Conservation (phyloP, 352 stramenopile genomes). For the Sclerospora graminicola region DNA sequence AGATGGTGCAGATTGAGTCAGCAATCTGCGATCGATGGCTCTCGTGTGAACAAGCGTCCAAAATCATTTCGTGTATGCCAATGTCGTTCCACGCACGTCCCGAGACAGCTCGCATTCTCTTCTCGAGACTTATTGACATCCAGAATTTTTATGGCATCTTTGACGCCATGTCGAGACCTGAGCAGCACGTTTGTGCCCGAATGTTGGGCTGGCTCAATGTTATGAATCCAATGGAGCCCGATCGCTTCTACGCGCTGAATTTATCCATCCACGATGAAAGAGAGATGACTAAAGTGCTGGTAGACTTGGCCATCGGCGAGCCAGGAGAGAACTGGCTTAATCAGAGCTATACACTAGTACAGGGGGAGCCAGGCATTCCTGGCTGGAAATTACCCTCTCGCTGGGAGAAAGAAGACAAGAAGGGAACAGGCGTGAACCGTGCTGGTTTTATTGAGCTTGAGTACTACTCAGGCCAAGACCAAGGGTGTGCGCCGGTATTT, state of each 20-base stretch:
- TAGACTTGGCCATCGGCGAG: slow-evolving; percentile 65
- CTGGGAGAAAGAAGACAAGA: too few relatives aligned
- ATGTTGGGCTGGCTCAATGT: slow-evolving; percentile 73
- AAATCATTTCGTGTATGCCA: slow-evolving; percentile 80
- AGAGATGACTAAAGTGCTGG: slow-evolving; percentile 71
- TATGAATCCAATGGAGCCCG: slow-evolving; percentile 62
- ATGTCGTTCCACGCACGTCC: slow-evolving; percentile 38
- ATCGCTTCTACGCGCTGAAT: slow-evolving; percentile 61
- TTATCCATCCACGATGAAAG: slow-evolving; percentile 63
- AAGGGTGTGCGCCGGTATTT: too few relatives aligned
- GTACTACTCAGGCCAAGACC: too few relatives aligned
- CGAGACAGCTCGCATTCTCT: slow-evolving; percentile 64
- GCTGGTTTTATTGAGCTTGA: too few relatives aligned
- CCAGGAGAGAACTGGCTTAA: too few relatives aligned
- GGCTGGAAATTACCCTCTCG: too few relatives aligned
- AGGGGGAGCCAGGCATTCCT: too few relatives aligned
- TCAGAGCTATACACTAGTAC: too few relatives aligned
- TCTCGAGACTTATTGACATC: too few relatives aligned
- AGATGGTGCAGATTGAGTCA: slow-evolving; percentile 77
- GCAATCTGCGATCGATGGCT: slow-evolving; percentile 69
- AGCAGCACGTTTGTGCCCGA: slow-evolving; percentile 37
- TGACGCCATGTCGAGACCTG: too few relatives aligned
- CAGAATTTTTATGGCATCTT: too few relatives aligned
- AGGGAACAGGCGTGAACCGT: too few relatives aligned
- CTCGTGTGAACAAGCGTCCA: slow-evolving; percentile 47